Percentiles rank a stretch among this genome's conserved stretches.
Conservation (phyloP, 768 basidiomycete genomes). For the Hirschioporus abietinus region DNA sequence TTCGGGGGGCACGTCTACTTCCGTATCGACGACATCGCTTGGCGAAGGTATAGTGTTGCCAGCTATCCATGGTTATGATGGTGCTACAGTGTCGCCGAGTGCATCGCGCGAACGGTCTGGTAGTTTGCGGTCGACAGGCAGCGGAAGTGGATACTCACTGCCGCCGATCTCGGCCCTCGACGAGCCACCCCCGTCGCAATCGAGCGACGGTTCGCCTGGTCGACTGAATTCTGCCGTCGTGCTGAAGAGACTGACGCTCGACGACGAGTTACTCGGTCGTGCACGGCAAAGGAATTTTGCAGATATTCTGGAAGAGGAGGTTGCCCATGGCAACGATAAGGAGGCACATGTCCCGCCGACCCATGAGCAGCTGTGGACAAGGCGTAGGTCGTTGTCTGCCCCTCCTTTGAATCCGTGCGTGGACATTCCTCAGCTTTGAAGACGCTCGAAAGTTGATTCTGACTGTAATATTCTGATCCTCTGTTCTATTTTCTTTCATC, state of each 20-base stretch:
- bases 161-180: slow-evolving; percentile 46
- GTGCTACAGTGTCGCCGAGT: background rate
- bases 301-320: slow-evolving; percentile 16
- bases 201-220: background rate
- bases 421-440: background rate
- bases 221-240: slow-evolving; percentile 60
- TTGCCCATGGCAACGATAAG: background rate
- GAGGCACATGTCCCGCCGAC: slow-evolving; percentile 14
- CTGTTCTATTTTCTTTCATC: background rate
- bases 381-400: slow-evolving; percentile 40
- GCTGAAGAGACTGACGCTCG: slow-evolving; percentile 53
- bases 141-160: slow-evolving; percentile 12
- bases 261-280: slow-evolving; percentile 34
- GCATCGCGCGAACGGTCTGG: background rate
- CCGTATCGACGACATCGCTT: background rate
- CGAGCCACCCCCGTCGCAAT: slow-evolving; percentile 23
- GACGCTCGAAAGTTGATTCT: background rate
- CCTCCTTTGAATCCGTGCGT: slow-evolving; percentile 20
- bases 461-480: background rate
- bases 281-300: background rate
- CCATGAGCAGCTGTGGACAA: slow-evolving; percentile 29
- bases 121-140: background rate
- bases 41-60: background rate
- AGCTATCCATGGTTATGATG: background rate
- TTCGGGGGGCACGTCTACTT: background rate